A percentile compares a stretch with the other conserved stretches of the same genome.
Conservation (phyloP, 2,329 filamentous ascomycete species). For the Colletotrichum liriopes region DNA sequence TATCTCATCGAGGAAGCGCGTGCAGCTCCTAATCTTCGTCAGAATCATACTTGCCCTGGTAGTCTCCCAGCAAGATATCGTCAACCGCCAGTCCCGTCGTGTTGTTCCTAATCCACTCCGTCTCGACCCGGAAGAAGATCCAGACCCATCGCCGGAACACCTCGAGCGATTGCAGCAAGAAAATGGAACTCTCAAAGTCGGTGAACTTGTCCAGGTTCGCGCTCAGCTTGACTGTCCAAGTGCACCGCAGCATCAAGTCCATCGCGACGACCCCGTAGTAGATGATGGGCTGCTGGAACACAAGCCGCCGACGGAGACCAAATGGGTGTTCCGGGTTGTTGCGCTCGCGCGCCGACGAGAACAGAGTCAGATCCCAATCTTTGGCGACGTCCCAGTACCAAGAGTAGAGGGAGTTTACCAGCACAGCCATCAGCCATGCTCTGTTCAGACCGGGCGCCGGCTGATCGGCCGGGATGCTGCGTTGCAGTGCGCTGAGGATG, state of each 20-base stretch:
- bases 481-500: conserved; percentile 81
- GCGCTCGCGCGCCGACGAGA: conserved; percentile 73
- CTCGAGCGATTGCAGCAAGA: conserved; percentile 88
- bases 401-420: conserved; percentile 91
- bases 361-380: conserved; percentile 95
- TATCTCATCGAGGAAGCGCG: conserved; percentile 11
- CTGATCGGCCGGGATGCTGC: conserved; percentile 65
- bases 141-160: conserved; percentile 93
- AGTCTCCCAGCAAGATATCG: conserved; percentile 83
- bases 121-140: conserved; percentile 97
- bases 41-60: conserved; percentile 70
- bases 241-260: conserved; percentile 87
- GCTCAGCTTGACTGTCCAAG: conserved; percentile 91
- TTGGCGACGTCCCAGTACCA: conserved; percentile 99
- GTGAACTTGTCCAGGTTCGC: conserved; percentile 86
- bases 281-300: conserved; percentile 79
- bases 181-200: conserved; percentile 91
- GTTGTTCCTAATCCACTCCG: conserved; percentile 83
- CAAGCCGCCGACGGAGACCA: conserved; percentile 82
- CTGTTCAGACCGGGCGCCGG: conserved; percentile 62
- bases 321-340: conserved; percentile 78
- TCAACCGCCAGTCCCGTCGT: conserved; percentile 70
- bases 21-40: conserved; percentile 37
- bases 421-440: conserved; percentile 79
- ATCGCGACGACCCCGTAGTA: conserved; percentile 88